These are phyloP conservation scores for Lindgomyces ingoldianus DNA, from an alignment of 495 filamentous ascomycete genomes.

Conservation along the genomic window DNA sequence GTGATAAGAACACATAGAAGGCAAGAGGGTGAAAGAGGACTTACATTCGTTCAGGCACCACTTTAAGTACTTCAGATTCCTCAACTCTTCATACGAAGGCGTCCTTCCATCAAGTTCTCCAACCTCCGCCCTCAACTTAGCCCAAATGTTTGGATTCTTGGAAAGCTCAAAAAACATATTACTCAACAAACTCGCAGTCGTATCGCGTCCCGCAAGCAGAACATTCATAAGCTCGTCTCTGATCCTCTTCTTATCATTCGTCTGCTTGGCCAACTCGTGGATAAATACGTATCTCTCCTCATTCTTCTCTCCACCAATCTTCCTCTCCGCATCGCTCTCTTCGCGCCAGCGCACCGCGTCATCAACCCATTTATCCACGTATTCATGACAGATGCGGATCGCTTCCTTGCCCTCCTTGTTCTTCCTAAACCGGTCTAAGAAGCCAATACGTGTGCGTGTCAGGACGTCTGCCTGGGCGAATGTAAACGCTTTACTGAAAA, in stretches of 20 bases:
- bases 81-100: slow-evolving; percentile 19
- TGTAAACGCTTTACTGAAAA: slow-evolving; percentile 38
- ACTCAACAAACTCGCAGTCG: slow-evolving; percentile 40
- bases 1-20: too few relatives aligned
- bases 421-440: slow-evolving; percentile 12
- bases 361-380: slow-evolving; percentile 51
- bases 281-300: slow-evolving; percentile 47
- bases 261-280: slow-evolving; percentile 45
- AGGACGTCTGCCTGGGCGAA: slow-evolving; percentile 25
- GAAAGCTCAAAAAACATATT: slow-evolving; percentile 37
- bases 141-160: slow-evolving; percentile 13
- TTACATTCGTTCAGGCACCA: slow-evolving; percentile 32
- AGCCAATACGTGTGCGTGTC: slow-evolving; percentile 22
- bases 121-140: slow-evolving; percentile 19
- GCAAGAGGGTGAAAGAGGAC: slow-evolving; percentile 33
- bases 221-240: slow-evolving; percentile 45
- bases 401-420: slow-evolving; percentile 43
- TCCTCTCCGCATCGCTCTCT: slow-evolving; percentile 24
- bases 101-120: slow-evolving; percentile 10
- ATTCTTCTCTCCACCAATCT: slow-evolving; percentile 25
- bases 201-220: slow-evolving; percentile 45
- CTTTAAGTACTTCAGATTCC: slow-evolving; percentile 27
- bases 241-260: slow-evolving; percentile 41
- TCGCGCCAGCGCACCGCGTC: slow-evolving; percentile 36
- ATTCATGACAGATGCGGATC: slow-evolving; percentile 52